Conservation (phyloP, 441 rosid genomes). For the Geranium incanum region DNA sequence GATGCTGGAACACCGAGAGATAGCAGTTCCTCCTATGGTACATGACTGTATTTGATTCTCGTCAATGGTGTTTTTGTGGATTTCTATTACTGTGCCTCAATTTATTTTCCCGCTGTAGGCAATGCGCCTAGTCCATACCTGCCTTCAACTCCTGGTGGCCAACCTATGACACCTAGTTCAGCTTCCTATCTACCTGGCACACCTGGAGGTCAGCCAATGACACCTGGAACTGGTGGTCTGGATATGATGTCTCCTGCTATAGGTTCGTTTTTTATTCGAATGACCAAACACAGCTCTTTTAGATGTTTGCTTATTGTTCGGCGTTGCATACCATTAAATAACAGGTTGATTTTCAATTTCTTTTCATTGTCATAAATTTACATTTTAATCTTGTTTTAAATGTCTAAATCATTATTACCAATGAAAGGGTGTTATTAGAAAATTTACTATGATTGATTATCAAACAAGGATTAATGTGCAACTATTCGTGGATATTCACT, state of each 20-base stretch:
- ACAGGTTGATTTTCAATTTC: too few species aligned
- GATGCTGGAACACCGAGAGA: conserved; percentile 97
- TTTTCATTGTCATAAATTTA: too few species aligned
- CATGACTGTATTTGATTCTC: conserved; percentile 12
- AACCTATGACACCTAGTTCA: conserved; percentile 92
- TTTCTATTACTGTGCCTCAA: conserved; percentile 15
- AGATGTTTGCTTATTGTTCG: background rate
- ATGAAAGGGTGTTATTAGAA: too few species aligned
- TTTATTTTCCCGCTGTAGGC: conserved; percentile 36
- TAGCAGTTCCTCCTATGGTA: conserved; percentile 68
- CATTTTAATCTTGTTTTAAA: background rate
- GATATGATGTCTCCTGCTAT: conserved; percentile 91
- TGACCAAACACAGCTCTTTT: background rate
- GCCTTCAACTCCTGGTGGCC: conserved; percentile 91
- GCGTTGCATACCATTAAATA: too few species aligned
- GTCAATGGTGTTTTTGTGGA: background rate
- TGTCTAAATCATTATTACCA: background rate
- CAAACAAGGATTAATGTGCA: too few species aligned
- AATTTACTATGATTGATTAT: too few species aligned
- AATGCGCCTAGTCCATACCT: conserved; percentile 89
- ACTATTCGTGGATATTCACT: background rate
- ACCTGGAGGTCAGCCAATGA: conserved; percentile 99
- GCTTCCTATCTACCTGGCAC: conserved; percentile 80
- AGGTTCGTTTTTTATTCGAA: conserved; percentile 33
- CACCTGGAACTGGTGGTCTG: conserved; percentile 87